phyloP scores from a whole-genome alignment of 108 stramenopile genomes.

The Conticribra weissflogii region DNA sequence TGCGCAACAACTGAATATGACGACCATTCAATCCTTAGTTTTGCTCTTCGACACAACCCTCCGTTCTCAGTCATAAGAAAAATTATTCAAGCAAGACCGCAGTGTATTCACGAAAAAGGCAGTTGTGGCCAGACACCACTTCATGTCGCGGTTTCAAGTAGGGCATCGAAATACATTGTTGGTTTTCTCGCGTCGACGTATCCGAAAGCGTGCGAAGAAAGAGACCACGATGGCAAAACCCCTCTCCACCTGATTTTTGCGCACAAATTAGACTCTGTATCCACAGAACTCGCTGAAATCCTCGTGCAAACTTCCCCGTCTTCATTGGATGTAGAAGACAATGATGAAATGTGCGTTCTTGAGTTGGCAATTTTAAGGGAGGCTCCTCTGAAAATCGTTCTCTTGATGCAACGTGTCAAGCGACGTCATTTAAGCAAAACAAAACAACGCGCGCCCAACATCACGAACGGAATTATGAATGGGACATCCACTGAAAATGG shows the following conservation, averaged over 20 bases:
- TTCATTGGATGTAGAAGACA: not conserved
- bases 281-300: not conserved
- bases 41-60: not conserved
- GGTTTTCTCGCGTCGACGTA: not conserved
- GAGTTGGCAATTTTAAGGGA: slow-evolving; percentile 1
- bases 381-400: not conserved
- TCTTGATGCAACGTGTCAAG: not conserved
- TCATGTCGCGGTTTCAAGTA: not conserved
- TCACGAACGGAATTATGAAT: too few species aligned
- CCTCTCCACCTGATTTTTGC: slow-evolving; percentile 6
- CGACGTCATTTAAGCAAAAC: not conserved
- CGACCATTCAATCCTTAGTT: not conserved
- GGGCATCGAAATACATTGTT: not conserved
- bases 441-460: too few species aligned
- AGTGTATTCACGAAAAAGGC: not conserved
- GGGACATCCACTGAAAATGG: too few species aligned
- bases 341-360: not conserved
- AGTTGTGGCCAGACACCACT: not conserved
- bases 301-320: not conserved
- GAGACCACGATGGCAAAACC: slow-evolving; percentile 5
- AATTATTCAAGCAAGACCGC: not conserved
- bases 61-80: not conserved
- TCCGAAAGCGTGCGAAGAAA: not conserved
- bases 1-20: not conserved
- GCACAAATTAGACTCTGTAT: not conserved